Evolutionary conservation across 768 basidiomycete species (phyloP), one percentile per base, ranked within the genome.

Genomic region (Cubamyces lactineus): DNA sequence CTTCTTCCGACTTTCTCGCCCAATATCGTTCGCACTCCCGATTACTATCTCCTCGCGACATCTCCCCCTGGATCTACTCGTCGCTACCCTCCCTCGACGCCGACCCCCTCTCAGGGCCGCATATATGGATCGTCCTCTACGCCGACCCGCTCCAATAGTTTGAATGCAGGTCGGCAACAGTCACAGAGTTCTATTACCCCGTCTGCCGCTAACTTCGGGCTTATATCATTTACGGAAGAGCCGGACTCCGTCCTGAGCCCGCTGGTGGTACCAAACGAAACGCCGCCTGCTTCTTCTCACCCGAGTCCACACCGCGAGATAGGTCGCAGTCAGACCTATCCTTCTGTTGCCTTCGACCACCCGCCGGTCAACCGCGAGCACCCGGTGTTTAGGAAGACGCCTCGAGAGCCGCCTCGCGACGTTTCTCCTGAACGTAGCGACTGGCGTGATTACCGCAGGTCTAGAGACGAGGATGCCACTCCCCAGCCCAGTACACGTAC

Each of bases 1-100:
- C 81, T 90, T 17, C 82, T 85, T 46, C 78, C 87, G 1, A 90
- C 90, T 1, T 92, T 91, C 67, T 86, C 86, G 1, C 68, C 83
- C n/a, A 83, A 77, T 57, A 86, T 89, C 70, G 77, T 91, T 34
- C 86, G 89, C 50, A 88, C 85, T 3, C 89, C 89, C 1, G 78
- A 80, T 5, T 81, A 90, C 68, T 91, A 89, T 61, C 70, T 71
- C 19, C 52, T 61, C 1, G 23, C 67, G 5, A 61, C 72, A 7
- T 54, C 61, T 26, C 59, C 48, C 8, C 17, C 45, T 16, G 53
- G 40, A 26, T 39, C 60, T 4, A 56, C 66, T 4, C 50, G 61
- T 16, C 57, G 51, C 34, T 34, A 6, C 9, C 19, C 41, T 15
- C 46, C 46, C 5, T 26, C 57, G 21, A 54, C 61, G 0, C 57